A percentile compares a stretch with the other conserved stretches of the same genome.
Evolutionary conservation across 2,329 filamentous ascomycete species (phyloP).

Genomic region (Arthroderma uncinatum): DNA sequence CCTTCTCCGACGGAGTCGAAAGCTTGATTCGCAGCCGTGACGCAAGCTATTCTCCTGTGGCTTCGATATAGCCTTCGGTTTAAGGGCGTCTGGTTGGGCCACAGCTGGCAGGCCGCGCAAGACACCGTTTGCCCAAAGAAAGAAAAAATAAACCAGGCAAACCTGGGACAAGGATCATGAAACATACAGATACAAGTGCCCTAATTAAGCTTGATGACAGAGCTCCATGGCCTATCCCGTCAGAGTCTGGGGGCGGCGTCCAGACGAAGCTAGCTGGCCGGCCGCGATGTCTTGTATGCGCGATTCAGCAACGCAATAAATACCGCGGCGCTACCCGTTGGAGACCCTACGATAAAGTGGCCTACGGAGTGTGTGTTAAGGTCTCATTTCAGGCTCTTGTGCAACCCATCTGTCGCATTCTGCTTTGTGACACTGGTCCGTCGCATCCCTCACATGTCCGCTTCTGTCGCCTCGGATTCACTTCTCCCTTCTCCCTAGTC

Average conservation of each 20-base stretch:
- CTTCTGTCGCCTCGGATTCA: no score
- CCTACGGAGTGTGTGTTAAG: background rate
- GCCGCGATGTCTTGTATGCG: background rate
- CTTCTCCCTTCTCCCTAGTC: background rate
- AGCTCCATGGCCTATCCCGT: background rate
- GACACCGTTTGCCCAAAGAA: background rate
- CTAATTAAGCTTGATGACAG: background rate
- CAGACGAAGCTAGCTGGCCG: background rate
- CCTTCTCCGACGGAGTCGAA: no score
- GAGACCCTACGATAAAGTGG: background rate
- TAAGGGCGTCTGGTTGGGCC: background rate
- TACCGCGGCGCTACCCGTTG: background rate
- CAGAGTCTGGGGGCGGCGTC: background rate
- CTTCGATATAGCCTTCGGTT: background rate
- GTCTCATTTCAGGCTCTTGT: background rate
- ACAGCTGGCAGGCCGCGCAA: background rate
- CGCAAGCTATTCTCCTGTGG: background rate
- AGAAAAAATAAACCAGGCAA: background rate
- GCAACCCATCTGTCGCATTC: no score
- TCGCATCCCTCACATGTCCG: no score
- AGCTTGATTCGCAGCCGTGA: background rate
- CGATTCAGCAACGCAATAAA: background rate
- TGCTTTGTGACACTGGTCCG: no score
- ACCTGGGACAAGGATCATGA: background rate
- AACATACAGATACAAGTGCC: background rate